phyloP scores from a whole-genome alignment of 2,329 filamentous ascomycete genomes.

The Chrysosporium queenslandicum region DNA sequence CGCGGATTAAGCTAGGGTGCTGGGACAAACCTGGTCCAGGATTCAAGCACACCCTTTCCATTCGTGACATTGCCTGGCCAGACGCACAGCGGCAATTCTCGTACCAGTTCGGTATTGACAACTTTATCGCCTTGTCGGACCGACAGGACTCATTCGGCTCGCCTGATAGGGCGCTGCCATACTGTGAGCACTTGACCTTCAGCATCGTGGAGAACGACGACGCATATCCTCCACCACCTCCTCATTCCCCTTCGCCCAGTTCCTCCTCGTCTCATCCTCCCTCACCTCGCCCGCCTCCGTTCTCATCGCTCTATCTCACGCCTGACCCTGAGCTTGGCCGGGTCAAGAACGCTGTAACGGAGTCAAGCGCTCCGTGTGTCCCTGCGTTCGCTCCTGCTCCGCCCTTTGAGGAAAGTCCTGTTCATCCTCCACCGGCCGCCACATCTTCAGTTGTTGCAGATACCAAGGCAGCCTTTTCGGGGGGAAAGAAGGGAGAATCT shows the following conservation, averaged over 20 bases:
- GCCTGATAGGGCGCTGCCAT: slow-evolving; percentile 39
- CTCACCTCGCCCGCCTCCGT: slow-evolving; percentile 50
- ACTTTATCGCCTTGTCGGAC: slow-evolving; percentile 27
- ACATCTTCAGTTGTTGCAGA: slow-evolving; percentile 52
- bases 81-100: not conserved
- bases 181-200: slow-evolving; percentile 23
- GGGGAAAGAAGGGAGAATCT: slow-evolving; percentile 66
- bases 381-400: slow-evolving; percentile 45
- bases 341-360: slow-evolving; percentile 37
- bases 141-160: slow-evolving; percentile 24
- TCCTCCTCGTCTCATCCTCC: slow-evolving; percentile 35
- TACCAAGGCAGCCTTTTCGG: slow-evolving; percentile 75
- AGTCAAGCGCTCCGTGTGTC: slow-evolving; percentile 39
- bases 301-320: slow-evolving; percentile 53
- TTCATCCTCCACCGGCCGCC: slow-evolving; percentile 35
- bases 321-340: slow-evolving; percentile 30
- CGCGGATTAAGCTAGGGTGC: slow-evolving; percentile 4
- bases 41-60: not conserved
- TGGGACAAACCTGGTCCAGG: not conserved
- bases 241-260: slow-evolving; percentile 30
- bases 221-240: slow-evolving; percentile 31
- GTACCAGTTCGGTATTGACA: not conserved
- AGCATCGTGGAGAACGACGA: slow-evolving; percentile 33
- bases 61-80: not conserved
- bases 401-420: slow-evolving; percentile 40